Base-by-base conservation (phyloP, 805 yeast genomes). In the Vanderwaltozyma verrucispora region DNA sequence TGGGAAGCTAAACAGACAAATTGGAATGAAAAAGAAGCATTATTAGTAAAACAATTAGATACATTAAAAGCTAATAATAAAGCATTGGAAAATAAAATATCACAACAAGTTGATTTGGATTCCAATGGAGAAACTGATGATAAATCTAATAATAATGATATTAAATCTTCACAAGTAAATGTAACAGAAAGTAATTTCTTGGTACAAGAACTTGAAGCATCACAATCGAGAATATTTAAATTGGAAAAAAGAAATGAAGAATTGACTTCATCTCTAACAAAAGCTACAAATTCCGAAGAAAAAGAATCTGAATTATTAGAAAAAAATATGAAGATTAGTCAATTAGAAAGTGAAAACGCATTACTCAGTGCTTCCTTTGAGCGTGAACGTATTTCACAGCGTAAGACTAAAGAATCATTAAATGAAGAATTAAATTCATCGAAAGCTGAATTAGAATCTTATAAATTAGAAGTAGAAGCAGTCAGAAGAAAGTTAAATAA, bases 191-290 rank as follows among this genome's bases (percentile, higher is more conserved):
- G 79, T 24, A 85, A 79, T 40, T 63, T 81, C 28, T 67, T 83
- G n/a, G 69, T 78, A 1, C 71, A 84, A 41, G 96, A 88, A 48
- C 71, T 81, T 5, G 92, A 83, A 50, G 59, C 75, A 20, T 72
- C 83, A 31, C 82, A 83, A 48, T 62, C 74, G 37, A 70, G 92
- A 40, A 71, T 77, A 1, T 54, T 74, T 35, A 86, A 80, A 49
- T 69, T 87, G 37, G 94, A 86, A 54, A 72, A 72, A 43, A 68
- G 95, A 41, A 88, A 86, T 50, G 83, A 82, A 50, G 78, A 79
- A 35, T 64, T 87, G 37, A 72, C 85, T 41, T 67, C 75, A 14
- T 81, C 81, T 38, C 56, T 87, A 36, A 72, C 80, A 30, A 59
- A 65, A 32, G 67, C 75, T 2, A 72, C 72, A 28, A 68, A 71